phyloP scores from a whole-genome alignment of 345 rosid genomes.

The Orychophragmus violaceus region DNA sequence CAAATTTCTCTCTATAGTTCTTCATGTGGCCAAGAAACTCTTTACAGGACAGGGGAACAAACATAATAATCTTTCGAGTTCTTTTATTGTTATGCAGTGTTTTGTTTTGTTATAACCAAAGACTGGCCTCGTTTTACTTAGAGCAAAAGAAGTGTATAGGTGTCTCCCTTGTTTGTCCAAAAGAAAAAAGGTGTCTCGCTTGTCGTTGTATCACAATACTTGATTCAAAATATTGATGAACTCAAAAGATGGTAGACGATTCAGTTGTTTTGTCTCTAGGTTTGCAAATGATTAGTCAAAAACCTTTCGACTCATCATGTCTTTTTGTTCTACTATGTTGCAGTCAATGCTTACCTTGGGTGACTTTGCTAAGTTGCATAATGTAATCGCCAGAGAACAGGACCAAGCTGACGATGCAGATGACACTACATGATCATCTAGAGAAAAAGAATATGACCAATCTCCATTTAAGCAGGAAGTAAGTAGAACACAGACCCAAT shows the following conservation, averaged over 20 bases:
- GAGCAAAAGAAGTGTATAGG: neutral
- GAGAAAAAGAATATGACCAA: neutral
- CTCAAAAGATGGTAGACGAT: too few relatives aligned
- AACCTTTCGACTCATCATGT: neutral
- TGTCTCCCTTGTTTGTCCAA: neutral
- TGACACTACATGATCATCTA: neutral
- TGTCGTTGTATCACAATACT: too few relatives aligned
- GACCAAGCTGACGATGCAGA: neutral
- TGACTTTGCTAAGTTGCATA: slow-evolving; percentile 80
- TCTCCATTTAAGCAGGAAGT: neutral
- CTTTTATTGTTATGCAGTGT: slow-evolving; percentile 8
- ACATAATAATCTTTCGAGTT: neutral
- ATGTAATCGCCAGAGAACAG: slow-evolving; percentile 35
- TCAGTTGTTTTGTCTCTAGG: neutral
- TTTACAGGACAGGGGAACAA: slow-evolving; percentile 7
- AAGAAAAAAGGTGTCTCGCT: neutral
- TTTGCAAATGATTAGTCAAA: neutral
- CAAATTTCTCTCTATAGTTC: neutral
- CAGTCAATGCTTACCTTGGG: slow-evolving; percentile 85
- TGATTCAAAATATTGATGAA: too few relatives aligned
- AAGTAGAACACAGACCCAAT: slow-evolving; percentile 4
- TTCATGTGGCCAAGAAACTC: neutral
- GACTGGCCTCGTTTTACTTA: neutral
- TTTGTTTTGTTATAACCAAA: neutral
- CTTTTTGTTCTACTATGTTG: slow-evolving; percentile 1